Base-by-base conservation (phyloP, 306 rosid genomes). In the Gastrolobium bilobum region DNA sequence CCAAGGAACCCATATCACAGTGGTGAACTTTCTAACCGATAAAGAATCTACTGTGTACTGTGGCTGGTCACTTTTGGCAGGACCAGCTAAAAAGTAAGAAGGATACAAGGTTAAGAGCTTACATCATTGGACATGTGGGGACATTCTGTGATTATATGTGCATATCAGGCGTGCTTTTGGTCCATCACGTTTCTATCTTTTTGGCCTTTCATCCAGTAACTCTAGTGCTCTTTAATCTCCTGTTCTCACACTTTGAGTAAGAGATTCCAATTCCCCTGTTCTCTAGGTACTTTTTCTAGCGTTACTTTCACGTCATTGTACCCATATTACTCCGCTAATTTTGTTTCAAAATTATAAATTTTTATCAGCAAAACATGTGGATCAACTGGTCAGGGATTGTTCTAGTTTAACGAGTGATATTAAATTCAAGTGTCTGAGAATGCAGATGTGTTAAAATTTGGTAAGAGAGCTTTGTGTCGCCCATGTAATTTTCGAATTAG, bases 81-180 rank as follows among this genome's bases (percentile, higher is more conserved):
- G 47, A 37, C 35, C 43, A 66, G 66, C 68, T 9, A 26, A 26
- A 69, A 75, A 59, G 75, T 26, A 42, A 40, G 47, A 62, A 54
- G 4, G 52, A 54, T 62, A 33, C 31, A 56, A 35, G 75, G 56
- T 77, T 69, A 42, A 65, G 46, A 38, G 33, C 30, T 76, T 77
- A 67, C 50, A 56, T 63, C 79, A 42, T 53, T 26, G 48, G 59
- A 76, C 83, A 88, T 75, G 94, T 86, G 88, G 89, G 91, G 89
- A 83, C 90, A 68, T 40, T 84, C 52, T 83, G 88, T 83, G 85
- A 77, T 69, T 75, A 69, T 77, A 53, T 75, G 71, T 63, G 56
- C 70, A 68, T 44, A 71, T 47, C 83, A 84, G 71, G 97, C 92
- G 91, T 91, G 97, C 91, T 75, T 84, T 84, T 61, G 71, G 60